Evolutionary conservation across 2,329 filamentous ascomycete genomes (phyloP).

Genomic region (Hypoxylon sp.): DNA sequence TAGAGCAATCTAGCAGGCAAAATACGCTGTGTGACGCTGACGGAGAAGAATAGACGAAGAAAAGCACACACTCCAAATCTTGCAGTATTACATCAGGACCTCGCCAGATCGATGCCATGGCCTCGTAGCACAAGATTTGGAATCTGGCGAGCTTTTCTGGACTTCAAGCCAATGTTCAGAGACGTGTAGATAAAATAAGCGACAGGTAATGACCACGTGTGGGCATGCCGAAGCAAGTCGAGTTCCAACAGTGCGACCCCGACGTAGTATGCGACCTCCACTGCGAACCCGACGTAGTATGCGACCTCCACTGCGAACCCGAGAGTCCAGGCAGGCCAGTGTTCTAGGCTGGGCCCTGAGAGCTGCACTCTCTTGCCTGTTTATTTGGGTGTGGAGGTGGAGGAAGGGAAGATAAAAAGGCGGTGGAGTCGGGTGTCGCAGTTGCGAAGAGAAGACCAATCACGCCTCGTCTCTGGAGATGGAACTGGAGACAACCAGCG

Average conservation of each 20-base stretch:
- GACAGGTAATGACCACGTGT: constrained; percentile 24
- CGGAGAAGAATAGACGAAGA: background rate
- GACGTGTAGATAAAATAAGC: constrained; percentile 23
- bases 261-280: constrained; percentile 6
- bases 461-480: constrained; percentile 6
- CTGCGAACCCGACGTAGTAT: constrained; percentile 12
- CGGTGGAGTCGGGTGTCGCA: constrained; percentile 4
- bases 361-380: background rate
- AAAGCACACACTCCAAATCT: background rate
- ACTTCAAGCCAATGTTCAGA: background rate
- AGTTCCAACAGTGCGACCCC: constrained; percentile 18
- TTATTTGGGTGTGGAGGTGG: background rate
- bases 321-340: constrained; percentile 6
- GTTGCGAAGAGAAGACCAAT: constrained; percentile 15
- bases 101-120: constrained; percentile 7
- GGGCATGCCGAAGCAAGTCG: constrained; percentile 20
- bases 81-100: constrained; percentile 14
- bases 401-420: constrained; percentile 8
- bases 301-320: background rate
- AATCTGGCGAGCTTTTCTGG: background rate
- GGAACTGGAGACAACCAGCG: background rate
- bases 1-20: background rate
- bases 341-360: constrained; percentile 16
- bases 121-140: constrained; percentile 6
- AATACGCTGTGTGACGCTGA: background rate